Evolutionary conservation across 805 yeast species (phyloP), one percentile per base, ranked within the genome.

Genomic region (Millerozyma miso): DNA sequence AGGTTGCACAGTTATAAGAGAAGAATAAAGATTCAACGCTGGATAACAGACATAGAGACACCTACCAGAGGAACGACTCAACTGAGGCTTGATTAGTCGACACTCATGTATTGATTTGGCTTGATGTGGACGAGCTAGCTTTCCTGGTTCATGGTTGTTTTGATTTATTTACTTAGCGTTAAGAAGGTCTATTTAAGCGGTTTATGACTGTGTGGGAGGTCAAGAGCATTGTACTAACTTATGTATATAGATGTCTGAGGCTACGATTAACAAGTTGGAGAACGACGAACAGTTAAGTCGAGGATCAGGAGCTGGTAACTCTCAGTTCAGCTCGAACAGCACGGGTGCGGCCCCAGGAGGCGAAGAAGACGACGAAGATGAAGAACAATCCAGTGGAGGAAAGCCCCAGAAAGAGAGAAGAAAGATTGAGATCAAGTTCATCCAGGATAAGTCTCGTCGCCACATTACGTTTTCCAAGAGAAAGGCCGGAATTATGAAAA

Each of bases 401-500:
- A 69, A 70, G 54, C 71, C 69, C 51, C 73, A 70, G 49, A 73
- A 80, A 60, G 83, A 79, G 56, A 68, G 83, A 60, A 71, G 99
- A 73, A 91, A 91, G 69, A 91, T 91, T 58, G 99, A 93, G 67
- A 93, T 93, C 64, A 88, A 88, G 73, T 93, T 93, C 61, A 93
- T 93, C 59, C 96, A 91, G 71, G 97, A 93, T 67, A 93, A 93
- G 71, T 88, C 96, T 16, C 82, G 99, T 65, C 87, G 99, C 60
- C 99, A 93, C 69, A 95, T 93, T 56, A 93, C 99, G 23, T 93
- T 93, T 59, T 88, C 97, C 41, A 93, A 93, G 72, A 85, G 99
- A 69, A 91, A 91, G 69, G 98, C 97, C 37, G 99, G 99, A 55
- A 91, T 93, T 59, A 93, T 93, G 99, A 93, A 93, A 72, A 93